Conservation (phyloP, 805 yeast genomes). For the Kazachstania taianensis region DNA sequence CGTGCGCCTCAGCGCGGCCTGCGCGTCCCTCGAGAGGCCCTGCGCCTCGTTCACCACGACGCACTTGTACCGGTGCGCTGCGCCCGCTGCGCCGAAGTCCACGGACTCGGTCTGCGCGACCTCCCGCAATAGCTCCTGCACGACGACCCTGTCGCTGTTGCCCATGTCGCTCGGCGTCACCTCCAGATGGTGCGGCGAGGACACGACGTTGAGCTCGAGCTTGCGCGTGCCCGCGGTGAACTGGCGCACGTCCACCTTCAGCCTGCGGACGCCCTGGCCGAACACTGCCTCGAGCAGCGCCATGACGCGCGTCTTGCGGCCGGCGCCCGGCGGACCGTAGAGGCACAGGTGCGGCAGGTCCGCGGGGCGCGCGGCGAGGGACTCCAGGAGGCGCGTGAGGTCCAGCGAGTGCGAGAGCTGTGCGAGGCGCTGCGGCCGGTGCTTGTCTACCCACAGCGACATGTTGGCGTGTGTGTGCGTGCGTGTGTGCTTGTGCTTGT, state of each 20-base stretch:
- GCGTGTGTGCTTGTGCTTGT: too few species aligned
- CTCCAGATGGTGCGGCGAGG: slow-evolving; percentile 83
- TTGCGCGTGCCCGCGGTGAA: slow-evolving; percentile 70
- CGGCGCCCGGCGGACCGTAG: slow-evolving; percentile 96
- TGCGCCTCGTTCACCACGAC: slow-evolving; percentile 90
- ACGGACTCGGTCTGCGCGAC: slow-evolving; percentile 93
- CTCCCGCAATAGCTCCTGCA: slow-evolving; percentile 87
- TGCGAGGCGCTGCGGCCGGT: slow-evolving; percentile 64
- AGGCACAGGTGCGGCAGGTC: slow-evolving; percentile 89
- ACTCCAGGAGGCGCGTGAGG: slow-evolving; percentile 52
- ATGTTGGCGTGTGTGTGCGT: slow-evolving; percentile 30
- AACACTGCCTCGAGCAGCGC: slow-evolving; percentile 69
- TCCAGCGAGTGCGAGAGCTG: slow-evolving; percentile 56
- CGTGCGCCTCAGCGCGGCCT: slow-evolving; percentile 88
- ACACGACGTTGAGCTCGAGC: slow-evolving; percentile 85
- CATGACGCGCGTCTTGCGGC: slow-evolving; percentile 88
- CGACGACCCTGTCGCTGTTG: slow-evolving; percentile 86
- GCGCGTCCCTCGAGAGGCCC: slow-evolving; percentile 82
- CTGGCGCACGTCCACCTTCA: slow-evolving; percentile 83
- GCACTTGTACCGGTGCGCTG: slow-evolving; percentile 55
- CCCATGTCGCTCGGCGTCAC: slow-evolving; percentile 97
- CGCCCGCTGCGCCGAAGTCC: slow-evolving; percentile 48
- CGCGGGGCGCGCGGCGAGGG: slow-evolving; percentile 30
- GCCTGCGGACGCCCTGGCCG: slow-evolving; percentile 71
- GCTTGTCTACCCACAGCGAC: slow-evolving; percentile 96